Conservation (phyloP, 2,329 filamentous ascomycete species). For the Diaporthe australafricana region DNA sequence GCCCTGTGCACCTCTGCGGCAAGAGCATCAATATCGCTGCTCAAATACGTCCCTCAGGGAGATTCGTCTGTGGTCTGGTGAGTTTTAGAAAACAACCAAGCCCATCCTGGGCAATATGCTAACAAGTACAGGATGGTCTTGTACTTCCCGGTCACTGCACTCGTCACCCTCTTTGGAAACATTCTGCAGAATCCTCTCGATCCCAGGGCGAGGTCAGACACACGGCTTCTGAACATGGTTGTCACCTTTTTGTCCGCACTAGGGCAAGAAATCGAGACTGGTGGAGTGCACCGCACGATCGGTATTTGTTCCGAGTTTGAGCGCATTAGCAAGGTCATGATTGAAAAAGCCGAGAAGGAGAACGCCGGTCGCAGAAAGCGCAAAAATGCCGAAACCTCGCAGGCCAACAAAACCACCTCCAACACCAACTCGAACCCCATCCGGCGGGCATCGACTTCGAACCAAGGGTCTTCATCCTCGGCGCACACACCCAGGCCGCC, state of each 20-base stretch:
- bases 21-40: constrained; percentile 89
- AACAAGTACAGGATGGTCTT: constrained; percentile 77
- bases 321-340: constrained; percentile 88
- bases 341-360: constrained; percentile 92
- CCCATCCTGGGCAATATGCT: background rate
- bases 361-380: constrained; percentile 84
- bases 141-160: constrained; percentile 95
- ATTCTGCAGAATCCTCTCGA: constrained; percentile 96
- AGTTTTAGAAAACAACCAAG: constrained; percentile 48
- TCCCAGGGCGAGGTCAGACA: constrained; percentile 86
- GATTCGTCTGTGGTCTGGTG: constrained; percentile 97
- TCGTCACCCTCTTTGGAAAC: constrained; percentile 96
- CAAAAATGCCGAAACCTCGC: constrained; percentile 64
- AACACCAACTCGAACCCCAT: constrained; percentile 27
- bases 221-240: constrained; percentile 91
- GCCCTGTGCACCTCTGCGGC: constrained; percentile 93
- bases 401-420: constrained; percentile 27
- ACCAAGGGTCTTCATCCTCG: constrained; percentile 44
- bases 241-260: constrained; percentile 92
- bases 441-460: constrained; percentile 24
- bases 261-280: constrained; percentile 88
- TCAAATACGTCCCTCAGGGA: constrained; percentile 96
- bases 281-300: constrained; percentile 93
- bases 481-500: constrained; percentile 47
- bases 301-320: constrained; percentile 96